Conservation (phyloP, 768 basidiomycete genomes). For the Leucocoprinus birnbaumii region DNA sequence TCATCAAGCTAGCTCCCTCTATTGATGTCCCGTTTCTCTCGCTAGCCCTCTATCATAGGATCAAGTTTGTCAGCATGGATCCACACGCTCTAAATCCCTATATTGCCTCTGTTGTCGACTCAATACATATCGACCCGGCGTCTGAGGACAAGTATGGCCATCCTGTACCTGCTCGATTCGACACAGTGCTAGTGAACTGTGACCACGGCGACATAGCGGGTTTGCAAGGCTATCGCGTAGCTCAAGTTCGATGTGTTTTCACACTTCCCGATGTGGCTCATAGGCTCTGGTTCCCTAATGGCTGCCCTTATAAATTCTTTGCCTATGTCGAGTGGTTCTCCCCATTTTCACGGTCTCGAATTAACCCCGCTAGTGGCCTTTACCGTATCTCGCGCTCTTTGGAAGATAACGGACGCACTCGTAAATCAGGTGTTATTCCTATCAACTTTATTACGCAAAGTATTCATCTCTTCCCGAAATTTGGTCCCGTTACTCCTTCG, state of each 20-base stretch:
- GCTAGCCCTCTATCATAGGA: too few relatives aligned
- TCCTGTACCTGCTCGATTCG: too few relatives aligned
- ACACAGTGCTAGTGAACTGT: too few relatives aligned
- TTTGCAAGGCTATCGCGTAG: background rate
- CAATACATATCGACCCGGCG: too few relatives aligned
- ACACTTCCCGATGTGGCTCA: slow-evolving; percentile 8
- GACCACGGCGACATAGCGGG: too few relatives aligned
- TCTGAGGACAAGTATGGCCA: too few relatives aligned
- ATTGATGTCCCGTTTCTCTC: too few relatives aligned
- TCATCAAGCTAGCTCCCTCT: too few relatives aligned
- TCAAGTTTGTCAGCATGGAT: too few relatives aligned
- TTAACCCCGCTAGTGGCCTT: too few relatives aligned
- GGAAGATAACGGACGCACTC: background rate
- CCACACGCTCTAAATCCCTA: too few relatives aligned
- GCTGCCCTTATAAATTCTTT: background rate
- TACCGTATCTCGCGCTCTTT: background rate
- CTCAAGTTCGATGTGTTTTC: slow-evolving; percentile 17
- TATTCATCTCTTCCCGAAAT: slow-evolving; percentile 29
- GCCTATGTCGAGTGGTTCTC: background rate
- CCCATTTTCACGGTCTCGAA: slow-evolving; percentile 18
- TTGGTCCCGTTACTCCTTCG: slow-evolving; percentile 22
- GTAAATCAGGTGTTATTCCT: slow-evolving; percentile 20
- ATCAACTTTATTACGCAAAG: slow-evolving; percentile 19
- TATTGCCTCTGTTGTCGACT: too few relatives aligned
- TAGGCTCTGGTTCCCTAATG: background rate